A percentile compares a stretch with the other conserved stretches of the same genome.
Evolutionary conservation across 495 filamentous ascomycete genomes (phyloP).

Genomic region (Aspergillus steynii): DNA sequence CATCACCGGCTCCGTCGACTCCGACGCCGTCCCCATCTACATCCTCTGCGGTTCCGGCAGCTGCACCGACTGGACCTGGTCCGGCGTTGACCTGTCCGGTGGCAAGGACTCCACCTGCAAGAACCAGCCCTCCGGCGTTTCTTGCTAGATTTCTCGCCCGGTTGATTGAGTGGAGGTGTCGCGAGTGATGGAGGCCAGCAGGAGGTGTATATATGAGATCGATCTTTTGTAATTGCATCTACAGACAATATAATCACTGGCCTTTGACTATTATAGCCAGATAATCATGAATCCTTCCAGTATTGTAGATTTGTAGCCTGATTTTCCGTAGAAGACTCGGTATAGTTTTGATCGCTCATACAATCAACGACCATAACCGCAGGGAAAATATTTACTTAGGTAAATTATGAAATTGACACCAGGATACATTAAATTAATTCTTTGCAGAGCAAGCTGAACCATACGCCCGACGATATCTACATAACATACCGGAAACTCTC

Average conservation of each 20-base stretch:
- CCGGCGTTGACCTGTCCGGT: conserved; percentile 44
- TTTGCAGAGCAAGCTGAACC: no score
- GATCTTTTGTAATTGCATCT: background rate
- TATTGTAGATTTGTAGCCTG: background rate
- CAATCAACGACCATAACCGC: no score
- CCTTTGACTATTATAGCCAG: background rate
- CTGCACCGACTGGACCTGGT: conserved; percentile 51
- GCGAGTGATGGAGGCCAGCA: background rate
- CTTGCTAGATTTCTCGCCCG: conserved; percentile 30
- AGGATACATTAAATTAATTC: no score
- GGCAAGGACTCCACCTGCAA: conserved; percentile 45
- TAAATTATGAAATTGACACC: no score
- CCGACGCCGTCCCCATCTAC: conserved; percentile 47
- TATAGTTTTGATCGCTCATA: no score
- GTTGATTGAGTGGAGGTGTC: background rate
- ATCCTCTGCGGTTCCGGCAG: conserved; percentile 54
- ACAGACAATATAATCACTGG: background rate
- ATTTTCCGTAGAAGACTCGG: no score
- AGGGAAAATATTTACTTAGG: no score
- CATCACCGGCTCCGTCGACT: conserved; percentile 52
- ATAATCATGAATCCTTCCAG: background rate
- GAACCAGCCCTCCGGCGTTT: conserved; percentile 42
- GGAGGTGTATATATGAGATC: background rate
- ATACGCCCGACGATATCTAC: conserved; percentile 2
- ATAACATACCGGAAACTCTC: conserved; percentile 37